Percentiles rank a stretch among this genome's conserved stretches.
These are phyloP conservation scores for Canna indica DNA, from an alignment of 176 grass and related monocot species.

Conservation along the genomic window DNA sequence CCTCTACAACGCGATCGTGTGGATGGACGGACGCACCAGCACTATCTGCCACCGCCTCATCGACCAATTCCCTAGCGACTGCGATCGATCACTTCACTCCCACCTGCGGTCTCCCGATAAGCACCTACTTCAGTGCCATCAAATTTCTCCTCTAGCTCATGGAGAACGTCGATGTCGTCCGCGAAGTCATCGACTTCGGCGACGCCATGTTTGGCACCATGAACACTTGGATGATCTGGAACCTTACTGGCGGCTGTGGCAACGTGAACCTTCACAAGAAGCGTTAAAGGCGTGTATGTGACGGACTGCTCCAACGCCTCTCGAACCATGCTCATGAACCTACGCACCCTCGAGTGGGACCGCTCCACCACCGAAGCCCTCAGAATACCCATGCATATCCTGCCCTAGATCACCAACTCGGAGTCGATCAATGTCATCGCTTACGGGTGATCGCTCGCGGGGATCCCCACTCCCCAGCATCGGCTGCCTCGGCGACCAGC, in stretches of 20 bases:
- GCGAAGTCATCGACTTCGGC: slow-evolving; percentile 40
- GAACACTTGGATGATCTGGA: slow-evolving; percentile 95
- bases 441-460: slow-evolving; percentile 48
- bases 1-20: slow-evolving; percentile 86
- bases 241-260: slow-evolving; percentile 58
- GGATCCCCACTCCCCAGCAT: slow-evolving; percentile 49
- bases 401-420: slow-evolving; percentile 85
- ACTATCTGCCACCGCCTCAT: slow-evolving; percentile 54
- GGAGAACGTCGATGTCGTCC: slow-evolving; percentile 72
- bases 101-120: slow-evolving; percentile 68
- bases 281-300: slow-evolving; percentile 45
- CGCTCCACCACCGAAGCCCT: slow-evolving; percentile 39
- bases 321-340: slow-evolving; percentile 94
- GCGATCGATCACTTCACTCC: slow-evolving; percentile 72
- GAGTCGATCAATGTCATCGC: slow-evolving; percentile 50
- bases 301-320: slow-evolving; percentile 90
- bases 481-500: slow-evolving; percentile 80
- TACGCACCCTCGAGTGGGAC: slow-evolving; percentile 77
- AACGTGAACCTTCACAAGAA: slow-evolving; percentile 25
- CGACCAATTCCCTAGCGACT: slow-evolving; percentile 40
- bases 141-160: slow-evolving; percentile 83
- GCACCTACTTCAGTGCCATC: slow-evolving; percentile 90
- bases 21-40: slow-evolving; percentile 96
- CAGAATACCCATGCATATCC: slow-evolving; percentile 44
- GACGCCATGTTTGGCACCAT: slow-evolving; percentile 85